Evolutionary conservation across 2,329 filamentous ascomycete genomes (phyloP).

Genomic region (Aspergillus sp.): DNA sequence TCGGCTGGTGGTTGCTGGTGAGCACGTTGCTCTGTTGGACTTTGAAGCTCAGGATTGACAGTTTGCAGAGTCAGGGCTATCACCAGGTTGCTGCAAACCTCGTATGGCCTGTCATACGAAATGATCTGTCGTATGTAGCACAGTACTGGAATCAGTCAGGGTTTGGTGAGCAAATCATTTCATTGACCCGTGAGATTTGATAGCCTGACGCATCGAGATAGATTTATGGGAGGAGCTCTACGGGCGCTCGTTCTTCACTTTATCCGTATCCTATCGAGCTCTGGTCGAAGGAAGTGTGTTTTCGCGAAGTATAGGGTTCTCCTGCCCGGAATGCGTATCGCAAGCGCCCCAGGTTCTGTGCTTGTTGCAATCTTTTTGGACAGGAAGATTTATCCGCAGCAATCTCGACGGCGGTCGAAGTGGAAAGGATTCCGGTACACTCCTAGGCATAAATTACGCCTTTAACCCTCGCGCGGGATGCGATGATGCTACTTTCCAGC

Average conservation of each 20-base stretch:
- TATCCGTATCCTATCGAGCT: slow-evolving; percentile 67
- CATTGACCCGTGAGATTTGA: neutral
- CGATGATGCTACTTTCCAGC: slow-evolving; percentile 66
- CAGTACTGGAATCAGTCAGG: slow-evolving; percentile 54
- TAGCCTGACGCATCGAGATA: slow-evolving; percentile 5
- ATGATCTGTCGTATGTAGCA: slow-evolving; percentile 70
- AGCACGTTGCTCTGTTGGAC: neutral
- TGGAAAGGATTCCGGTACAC: slow-evolving; percentile 70
- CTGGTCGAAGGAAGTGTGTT: slow-evolving; percentile 60
- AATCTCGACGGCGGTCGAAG: slow-evolving; percentile 65
- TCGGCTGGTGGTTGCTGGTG: slow-evolving; percentile 68
- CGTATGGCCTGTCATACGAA: slow-evolving; percentile 72
- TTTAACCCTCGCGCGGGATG: slow-evolving; percentile 36
- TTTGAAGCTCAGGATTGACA: slow-evolving; percentile 1
- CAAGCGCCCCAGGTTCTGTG: slow-evolving; percentile 71
- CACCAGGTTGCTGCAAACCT: slow-evolving; percentile 52
- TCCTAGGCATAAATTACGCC: slow-evolving; percentile 52
- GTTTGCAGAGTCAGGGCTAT: slow-evolving; percentile 52
- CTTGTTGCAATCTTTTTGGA: slow-evolving; percentile 75
- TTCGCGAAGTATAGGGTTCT: slow-evolving; percentile 61
- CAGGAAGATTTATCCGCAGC: slow-evolving; percentile 60
- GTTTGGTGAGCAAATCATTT: slow-evolving; percentile 48
- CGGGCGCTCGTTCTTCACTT: slow-evolving; percentile 77
- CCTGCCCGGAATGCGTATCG: slow-evolving; percentile 60
- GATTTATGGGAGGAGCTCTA: slow-evolving; percentile 80